Evolutionary conservation across 2,329 filamentous ascomycete species (phyloP), one percentile per base, ranked within the genome.

Genomic region (Bipolaris cookei): DNA sequence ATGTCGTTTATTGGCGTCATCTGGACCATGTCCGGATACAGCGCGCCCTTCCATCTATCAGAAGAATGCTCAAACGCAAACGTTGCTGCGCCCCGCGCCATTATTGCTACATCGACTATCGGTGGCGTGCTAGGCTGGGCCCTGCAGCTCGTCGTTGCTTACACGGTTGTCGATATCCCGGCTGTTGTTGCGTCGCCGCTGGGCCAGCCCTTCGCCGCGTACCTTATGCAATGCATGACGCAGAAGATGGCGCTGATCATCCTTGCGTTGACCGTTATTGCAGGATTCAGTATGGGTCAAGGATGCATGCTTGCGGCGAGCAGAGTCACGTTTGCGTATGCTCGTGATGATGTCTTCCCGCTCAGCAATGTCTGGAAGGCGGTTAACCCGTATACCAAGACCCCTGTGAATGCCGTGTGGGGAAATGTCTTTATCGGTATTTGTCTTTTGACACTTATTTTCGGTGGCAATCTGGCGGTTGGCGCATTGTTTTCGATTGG

Each of bases 61-160:
- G 89, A 92, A 69, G 89, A 92, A 74, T 91, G 89, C 74, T 87
- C 86, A 58, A 91, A 91, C 64, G 89, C 89, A 25, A 86, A 84
- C 63, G 77, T 91, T 43, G 88, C 89, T 28, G 84, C 87, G 8
- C 89, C 89, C 0, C 84, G 89, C 11, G 89, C 89, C 6, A 92
- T 91, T 50, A 84, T 90, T 35, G 79, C 91, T 69, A 91, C 89
- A 0, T 86, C 86, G 1, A 84, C 78, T 1, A 79, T 88, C 2
- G 89, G 89, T 5, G 88, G 88, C 1, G 59, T 88, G 2, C 81
- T 89, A 59, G 89, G 89, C 43, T 92, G 88, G 86, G 86, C 89
- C 64, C 76, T 92, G n/a, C 89, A 91, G 70, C 79, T 90, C 8
- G 86, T 90, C 0, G 87, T 90, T 45, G 88, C 88, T 0, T 91